phyloP scores from a whole-genome alignment of 169 alveolate species.

The Eimeria brunetti region DNA sequence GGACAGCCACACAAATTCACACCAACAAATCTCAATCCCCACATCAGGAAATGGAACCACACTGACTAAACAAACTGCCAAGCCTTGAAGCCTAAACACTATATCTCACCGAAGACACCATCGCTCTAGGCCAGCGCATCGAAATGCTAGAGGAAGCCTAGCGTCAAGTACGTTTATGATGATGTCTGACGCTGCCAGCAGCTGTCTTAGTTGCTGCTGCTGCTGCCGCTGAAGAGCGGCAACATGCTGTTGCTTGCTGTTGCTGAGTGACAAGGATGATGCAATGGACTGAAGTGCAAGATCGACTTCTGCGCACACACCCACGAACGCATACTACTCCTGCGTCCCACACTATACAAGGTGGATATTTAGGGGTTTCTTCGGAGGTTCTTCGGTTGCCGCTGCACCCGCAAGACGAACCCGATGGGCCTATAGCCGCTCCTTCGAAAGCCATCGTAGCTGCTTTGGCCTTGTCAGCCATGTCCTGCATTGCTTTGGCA shows the following conservation, averaged over 20 bases:
- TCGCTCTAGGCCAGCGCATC: constrained; percentile 92
- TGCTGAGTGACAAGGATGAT: constrained; percentile 18
- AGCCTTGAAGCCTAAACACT: background rate
- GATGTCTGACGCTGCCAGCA: constrained; percentile 93
- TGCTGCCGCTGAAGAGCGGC: constrained; percentile 78
- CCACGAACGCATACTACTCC: background rate
- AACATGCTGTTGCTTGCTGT: constrained; percentile 57
- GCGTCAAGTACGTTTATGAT: constrained; percentile 95
- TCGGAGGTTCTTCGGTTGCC: background rate
- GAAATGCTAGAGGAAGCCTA: constrained; percentile 95
- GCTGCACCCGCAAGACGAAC: constrained; percentile 56
- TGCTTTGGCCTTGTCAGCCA: constrained; percentile 20
- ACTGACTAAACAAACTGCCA: background rate
- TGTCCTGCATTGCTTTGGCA: background rate
- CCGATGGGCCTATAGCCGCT: constrained; percentile 85
- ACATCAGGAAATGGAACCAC: background rate
- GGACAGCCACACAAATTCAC: background rate
- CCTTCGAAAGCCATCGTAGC: constrained; percentile 15
- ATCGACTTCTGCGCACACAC: constrained; percentile 26
- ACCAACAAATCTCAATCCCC: background rate
- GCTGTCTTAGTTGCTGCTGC: constrained; percentile 84
- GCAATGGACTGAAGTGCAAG: constrained; percentile 56
- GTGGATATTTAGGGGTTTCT: background rate
- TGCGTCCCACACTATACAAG: background rate
- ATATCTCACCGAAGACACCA: constrained; percentile 82